Conservation (phyloP, 768 basidiomycete species). For the Cystobasidium tubakii region DNA sequence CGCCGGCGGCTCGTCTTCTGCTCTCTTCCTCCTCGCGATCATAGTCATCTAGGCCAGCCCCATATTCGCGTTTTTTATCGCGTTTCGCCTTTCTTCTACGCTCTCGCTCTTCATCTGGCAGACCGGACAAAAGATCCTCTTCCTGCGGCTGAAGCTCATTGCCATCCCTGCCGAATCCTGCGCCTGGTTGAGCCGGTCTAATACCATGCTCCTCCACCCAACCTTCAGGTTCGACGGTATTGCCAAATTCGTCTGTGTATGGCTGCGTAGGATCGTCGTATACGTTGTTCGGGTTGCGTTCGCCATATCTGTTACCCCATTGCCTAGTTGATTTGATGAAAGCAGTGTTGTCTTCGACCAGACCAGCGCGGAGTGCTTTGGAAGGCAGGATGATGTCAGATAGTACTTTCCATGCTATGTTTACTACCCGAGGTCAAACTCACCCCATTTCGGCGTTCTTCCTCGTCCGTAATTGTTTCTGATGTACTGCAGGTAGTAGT, state of each 20-base stretch:
- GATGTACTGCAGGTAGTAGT: constrained; percentile 44
- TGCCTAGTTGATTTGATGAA: constrained; percentile 41
- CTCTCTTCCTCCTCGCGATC: constrained; percentile 20
- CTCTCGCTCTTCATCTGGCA: constrained; percentile 24
- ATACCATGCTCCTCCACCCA: constrained; percentile 34
- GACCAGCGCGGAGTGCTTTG: constrained; percentile 42
- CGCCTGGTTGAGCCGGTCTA: constrained; percentile 24
- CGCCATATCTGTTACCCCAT: constrained; percentile 46
- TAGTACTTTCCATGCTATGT: neutral
- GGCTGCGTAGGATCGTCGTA: constrained; percentile 22
- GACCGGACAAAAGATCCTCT: neutral
- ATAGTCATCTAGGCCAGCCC: constrained; percentile 20
- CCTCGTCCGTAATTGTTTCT: constrained; percentile 44
- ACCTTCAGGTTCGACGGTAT: neutral
- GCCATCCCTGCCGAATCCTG: constrained; percentile 8
- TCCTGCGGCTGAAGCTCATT: constrained; percentile 14
- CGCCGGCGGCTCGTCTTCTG: neutral
- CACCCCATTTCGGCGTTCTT: constrained; percentile 45
- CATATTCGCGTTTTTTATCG: constrained; percentile 1
- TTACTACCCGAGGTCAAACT: neutral
- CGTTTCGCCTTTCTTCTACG: constrained; percentile 16
- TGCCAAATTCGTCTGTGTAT: constrained; percentile 15
- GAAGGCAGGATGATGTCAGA: neutral
- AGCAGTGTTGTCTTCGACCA: constrained; percentile 39
- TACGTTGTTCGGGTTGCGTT: constrained; percentile 32